Evolutionary conservation across 2,329 filamentous ascomycete genomes (phyloP).

Genomic region (Dryadomyces quercus-mongolicae): DNA sequence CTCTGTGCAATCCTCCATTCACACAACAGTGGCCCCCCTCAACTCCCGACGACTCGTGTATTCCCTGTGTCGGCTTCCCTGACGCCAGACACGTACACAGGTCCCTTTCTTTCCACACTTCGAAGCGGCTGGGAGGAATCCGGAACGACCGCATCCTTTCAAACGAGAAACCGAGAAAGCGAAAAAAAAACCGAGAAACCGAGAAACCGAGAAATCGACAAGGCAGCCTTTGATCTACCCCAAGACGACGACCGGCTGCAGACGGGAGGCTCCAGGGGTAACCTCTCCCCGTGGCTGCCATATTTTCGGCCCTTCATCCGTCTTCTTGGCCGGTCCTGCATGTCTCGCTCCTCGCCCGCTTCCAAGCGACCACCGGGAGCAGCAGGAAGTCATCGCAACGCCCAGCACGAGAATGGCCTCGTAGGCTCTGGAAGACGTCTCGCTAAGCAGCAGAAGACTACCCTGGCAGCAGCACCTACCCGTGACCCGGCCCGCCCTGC

Average conservation of each 20-base stretch:
- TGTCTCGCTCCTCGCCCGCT: slow-evolving; percentile 48
- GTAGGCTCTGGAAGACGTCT: slow-evolving; percentile 63
- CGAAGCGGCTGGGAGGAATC: no score
- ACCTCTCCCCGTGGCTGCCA: no score
- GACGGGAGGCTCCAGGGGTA: not conserved
- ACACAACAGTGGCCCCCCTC: not conserved
- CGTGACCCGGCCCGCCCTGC: slow-evolving; percentile 3
- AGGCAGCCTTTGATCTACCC: no score
- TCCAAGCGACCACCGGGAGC: slow-evolving; percentile 51
- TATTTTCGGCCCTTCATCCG: not conserved
- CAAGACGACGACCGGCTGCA: not conserved
- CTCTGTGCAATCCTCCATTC: not conserved
- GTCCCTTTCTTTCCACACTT: no score
- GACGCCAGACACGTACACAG: no score
- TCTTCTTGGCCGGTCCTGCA: slow-evolving; percentile 34
- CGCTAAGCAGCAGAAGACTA: slow-evolving; percentile 19
- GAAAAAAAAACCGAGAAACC: no score
- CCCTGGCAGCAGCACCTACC: slow-evolving; percentile 25
- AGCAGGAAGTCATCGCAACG: slow-evolving; percentile 50
- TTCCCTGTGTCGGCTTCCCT: not conserved
- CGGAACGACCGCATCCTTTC: no score
- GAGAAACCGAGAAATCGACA: no score
- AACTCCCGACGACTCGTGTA: not conserved
- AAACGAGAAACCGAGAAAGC: no score
- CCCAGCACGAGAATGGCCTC: slow-evolving; percentile 77